Evolutionary conservation across 106 monocot species (phyloP), one percentile per base, ranked within the genome.

Genomic region (Xerophyta viscosa): DNA sequence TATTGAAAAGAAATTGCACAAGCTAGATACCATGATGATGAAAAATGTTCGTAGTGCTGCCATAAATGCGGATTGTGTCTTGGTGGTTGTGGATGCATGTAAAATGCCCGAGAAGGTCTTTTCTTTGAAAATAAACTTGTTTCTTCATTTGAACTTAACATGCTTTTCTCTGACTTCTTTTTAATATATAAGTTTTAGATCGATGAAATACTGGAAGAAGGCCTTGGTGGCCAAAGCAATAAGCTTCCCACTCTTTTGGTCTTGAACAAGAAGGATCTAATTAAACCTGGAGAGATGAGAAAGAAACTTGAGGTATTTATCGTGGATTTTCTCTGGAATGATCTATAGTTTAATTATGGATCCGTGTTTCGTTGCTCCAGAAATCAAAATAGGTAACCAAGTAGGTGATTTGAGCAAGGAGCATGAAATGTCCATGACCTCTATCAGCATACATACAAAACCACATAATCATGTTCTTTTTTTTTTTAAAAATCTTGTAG

Each of bases 21-120:
- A 79, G 25, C 57, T 98, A 60, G 89, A 98, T 44, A 57, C 76
- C 23, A 74, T 98, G 89, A 98, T 98, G 96, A 98, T 98, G 96
- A 89, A 74, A 37, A 98, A 98, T 86, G 89, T 89, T 15, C 77
- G 84, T 7, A 82, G 71, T 58, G 89, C 96, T 64, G 70, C 76
- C 29, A 48, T 85, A 56, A 85, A 89, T 79, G 96, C 96, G 36
- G 89, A 98, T 27, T 98, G 96, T 64, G 77, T 78, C 2, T 69
- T 98, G 50, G 62, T 98, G 42, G 96, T 98, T 37, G 82, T 89
- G 47, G 96, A 98, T 82, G 89, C 89, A 55, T 82, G 71, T 71
- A 89, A 86, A 70, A 25, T 82, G 37, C 89, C 96, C 57, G 61
- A 86, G 23, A 86, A 89, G 85, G 96, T 80, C 76, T 60, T 44